These are phyloP conservation scores for Zygosaccharomyces sapae DNA, from an alignment of 1,139 yeast species.

Conservation along the genomic window DNA sequence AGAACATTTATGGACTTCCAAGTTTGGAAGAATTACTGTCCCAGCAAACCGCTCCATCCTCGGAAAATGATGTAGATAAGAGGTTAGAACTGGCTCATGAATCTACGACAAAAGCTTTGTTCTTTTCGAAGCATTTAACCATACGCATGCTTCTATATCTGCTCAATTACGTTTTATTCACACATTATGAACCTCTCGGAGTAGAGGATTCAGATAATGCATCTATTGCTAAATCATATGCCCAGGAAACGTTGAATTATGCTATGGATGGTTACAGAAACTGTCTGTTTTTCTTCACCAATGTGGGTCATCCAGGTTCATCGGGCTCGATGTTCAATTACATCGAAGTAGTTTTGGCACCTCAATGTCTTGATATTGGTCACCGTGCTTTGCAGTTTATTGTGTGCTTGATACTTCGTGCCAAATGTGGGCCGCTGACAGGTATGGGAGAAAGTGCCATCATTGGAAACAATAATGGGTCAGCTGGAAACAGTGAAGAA, in stretches of 20 bases:
- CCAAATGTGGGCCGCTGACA: conserved; percentile 42
- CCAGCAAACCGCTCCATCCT: conserved; percentile 22
- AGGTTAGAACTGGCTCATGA: conserved; percentile 35
- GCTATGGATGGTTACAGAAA: conserved; percentile 42
- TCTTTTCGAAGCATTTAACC: conserved; percentile 40
- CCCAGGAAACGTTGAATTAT: conserved; percentile 40
- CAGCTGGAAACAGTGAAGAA: conserved; percentile 28
- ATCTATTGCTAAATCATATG: conserved; percentile 37
- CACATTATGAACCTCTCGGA: conserved; percentile 44
- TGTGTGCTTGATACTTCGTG: conserved; percentile 47
- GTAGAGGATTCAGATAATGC: conserved; percentile 36
- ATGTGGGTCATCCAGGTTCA: conserved; percentile 22
- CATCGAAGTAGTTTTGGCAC: conserved; percentile 44
- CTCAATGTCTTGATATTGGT: conserved; percentile 45
- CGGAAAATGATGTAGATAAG: conserved; percentile 24
- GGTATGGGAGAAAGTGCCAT: conserved; percentile 33
- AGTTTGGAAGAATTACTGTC: conserved; percentile 37
- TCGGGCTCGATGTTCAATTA: conserved; percentile 38
- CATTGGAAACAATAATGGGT: conserved; percentile 22
- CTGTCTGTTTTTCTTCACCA: conserved; percentile 38
- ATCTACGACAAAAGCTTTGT: conserved; percentile 38
- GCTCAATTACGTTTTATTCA: conserved; percentile 45
- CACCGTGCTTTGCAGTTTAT: conserved; percentile 50
- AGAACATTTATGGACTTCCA: conserved; percentile 37
- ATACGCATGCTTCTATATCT: conserved; percentile 45